phyloP scores from a whole-genome alignment of 73 alveolate species.

The Breviolum minutum region DNA sequence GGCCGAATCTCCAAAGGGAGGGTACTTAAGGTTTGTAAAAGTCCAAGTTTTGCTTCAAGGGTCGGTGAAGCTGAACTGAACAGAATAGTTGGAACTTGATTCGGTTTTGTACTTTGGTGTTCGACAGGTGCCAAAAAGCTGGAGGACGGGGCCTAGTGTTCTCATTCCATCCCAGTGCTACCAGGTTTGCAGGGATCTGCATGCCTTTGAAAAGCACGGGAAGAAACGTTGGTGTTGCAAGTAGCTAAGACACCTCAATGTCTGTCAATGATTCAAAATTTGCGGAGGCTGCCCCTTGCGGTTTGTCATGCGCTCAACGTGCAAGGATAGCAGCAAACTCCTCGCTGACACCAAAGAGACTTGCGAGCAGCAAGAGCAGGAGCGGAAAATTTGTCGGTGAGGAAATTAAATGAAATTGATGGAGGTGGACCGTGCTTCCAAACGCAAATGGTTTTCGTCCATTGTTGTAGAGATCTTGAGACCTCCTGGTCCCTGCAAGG shows the following conservation, averaged over 20 bases:
- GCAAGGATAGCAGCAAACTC: slow-evolving; percentile 34
- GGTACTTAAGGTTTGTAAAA: too few species aligned
- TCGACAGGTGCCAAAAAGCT: slow-evolving; percentile 9
- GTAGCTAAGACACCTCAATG: too few species aligned
- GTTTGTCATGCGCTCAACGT: neutral
- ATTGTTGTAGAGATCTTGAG: neutral
- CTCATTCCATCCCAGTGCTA: neutral
- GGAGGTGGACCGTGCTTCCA: neutral
- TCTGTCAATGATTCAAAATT: too few species aligned
- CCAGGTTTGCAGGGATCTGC: neutral
- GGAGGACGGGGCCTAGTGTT: neutral
- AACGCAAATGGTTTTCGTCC: neutral
- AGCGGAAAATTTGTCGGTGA: neutral
- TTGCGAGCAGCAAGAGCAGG: slow-evolving; percentile 79
- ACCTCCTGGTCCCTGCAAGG: neutral
- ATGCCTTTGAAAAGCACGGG: too few species aligned
- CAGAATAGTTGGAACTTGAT: too few species aligned
- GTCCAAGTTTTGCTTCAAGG: neutral
- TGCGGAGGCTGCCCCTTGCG: too few species aligned
- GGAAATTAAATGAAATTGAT: neutral
- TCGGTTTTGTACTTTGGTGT: too few species aligned
- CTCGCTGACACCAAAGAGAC: slow-evolving; percentile 69
- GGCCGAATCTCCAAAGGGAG: too few species aligned
- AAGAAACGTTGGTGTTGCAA: too few species aligned
- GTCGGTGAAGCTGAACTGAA: too few species aligned